phyloP scores from a whole-genome alignment of 2,329 filamentous ascomycete genomes.

The Fusarium bulbicola region DNA sequence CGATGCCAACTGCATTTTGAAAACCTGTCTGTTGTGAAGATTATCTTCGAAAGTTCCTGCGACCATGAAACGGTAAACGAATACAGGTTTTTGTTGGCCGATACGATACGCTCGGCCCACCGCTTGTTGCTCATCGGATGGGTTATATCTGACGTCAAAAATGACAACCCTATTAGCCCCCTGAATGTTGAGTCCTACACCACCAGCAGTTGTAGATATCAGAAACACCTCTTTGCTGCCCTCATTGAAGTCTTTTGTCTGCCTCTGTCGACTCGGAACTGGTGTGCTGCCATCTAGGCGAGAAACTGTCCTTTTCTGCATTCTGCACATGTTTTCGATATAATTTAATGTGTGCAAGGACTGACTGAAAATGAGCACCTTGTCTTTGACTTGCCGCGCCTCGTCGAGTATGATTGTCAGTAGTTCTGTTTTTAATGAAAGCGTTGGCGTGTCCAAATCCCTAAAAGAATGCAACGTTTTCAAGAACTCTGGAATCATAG shows the following conservation, averaged over 20 bases:
- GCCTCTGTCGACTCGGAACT: constrained; percentile 65
- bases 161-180: constrained; percentile 88
- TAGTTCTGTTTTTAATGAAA: constrained; percentile 75
- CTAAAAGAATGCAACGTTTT: constrained; percentile 49
- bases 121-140: constrained; percentile 84
- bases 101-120: constrained; percentile 87
- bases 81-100: constrained; percentile 82
- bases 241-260: constrained; percentile 75
- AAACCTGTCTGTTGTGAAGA: constrained; percentile 77
- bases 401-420: constrained; percentile 75
- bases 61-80: constrained; percentile 82
- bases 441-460: constrained; percentile 54
- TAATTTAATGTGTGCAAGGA: constrained; percentile 76
- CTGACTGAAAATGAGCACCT: constrained; percentile 83
- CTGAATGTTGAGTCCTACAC: constrained; percentile 83
- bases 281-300: constrained; percentile 75
- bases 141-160: constrained; percentile 85
- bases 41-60: constrained; percentile 83
- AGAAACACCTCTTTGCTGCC: constrained; percentile 70
- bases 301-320: constrained; percentile 56
- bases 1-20: constrained; percentile 82
- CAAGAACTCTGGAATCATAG: constrained; percentile 43
- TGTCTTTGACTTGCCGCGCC: constrained; percentile 70
- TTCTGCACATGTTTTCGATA: constrained; percentile 65
- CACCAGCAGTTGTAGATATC: constrained; percentile 85